Base-by-base conservation (phyloP, 768 basidiomycete species). In the Rickenella mellea region DNA sequence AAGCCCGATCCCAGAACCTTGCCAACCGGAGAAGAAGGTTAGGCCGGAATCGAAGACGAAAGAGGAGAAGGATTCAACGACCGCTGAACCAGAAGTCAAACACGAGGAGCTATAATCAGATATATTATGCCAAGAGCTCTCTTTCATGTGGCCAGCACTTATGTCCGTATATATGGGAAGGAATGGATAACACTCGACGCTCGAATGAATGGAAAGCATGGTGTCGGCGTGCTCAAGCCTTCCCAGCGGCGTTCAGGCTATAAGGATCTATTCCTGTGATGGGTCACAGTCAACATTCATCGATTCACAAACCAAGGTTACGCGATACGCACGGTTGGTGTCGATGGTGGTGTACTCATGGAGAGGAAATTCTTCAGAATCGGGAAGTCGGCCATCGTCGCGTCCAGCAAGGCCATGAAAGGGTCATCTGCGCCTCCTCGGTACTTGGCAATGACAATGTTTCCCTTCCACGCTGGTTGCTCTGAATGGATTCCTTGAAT, bases 361-460 rank as follows among this genome's bases (percentile, higher is more conserved):
- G 77, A 63, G 43, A 89, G 73, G 57, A 79, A 86, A 57, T 89
- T 89, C 56, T 83, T 80, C 46, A 89, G 59, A 48, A 89, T 74
- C 2, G 86, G 81, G 49, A 86, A 89, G 54, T 88, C 86, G 27
- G 85, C 79, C 73, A 86, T 87, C n/a, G 81, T 77, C 19, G 75
- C 77, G 54, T 86, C 70, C 17, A 78, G 74, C 74, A 88, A 74
- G 27, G 59, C 62, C 2, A 64, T 59, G 56, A 68, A 73, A 6
- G 61, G 58, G 24, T 36, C 33, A 17, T 22, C 33, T 7, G 19
- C 15, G 33, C 57, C 55, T 52, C 73, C 69, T 30, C 54, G 55
- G 48, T 73, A 89, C 59, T 88, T 89, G 29, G 80, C 83, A 32
- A 86, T 65, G 48, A 89, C 66, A 41, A 89, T 71, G 60, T 87